These are phyloP conservation scores for Margaritispora aquatica DNA, from an alignment of 495 filamentous ascomycete species.

Conservation along the genomic window DNA sequence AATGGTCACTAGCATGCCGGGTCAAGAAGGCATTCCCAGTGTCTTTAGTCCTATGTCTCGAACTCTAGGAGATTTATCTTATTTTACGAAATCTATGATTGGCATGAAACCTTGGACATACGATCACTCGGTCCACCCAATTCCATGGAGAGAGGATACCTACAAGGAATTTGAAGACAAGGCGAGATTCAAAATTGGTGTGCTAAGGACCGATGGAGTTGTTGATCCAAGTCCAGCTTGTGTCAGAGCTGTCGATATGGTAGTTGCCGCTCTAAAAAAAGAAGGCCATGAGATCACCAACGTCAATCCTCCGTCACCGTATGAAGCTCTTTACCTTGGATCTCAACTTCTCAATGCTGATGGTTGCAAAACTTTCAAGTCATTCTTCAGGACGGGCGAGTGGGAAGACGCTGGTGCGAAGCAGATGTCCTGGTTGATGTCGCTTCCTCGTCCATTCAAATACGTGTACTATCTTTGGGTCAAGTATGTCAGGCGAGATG, in stretches of 20 bases:
- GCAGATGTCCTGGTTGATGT: constrained; percentile 65
- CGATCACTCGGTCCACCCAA: constrained; percentile 78
- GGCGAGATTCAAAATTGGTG: constrained; percentile 63
- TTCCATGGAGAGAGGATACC: constrained; percentile 65
- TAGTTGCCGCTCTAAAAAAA: constrained; percentile 57
- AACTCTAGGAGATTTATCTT: constrained; percentile 76
- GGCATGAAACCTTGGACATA: constrained; percentile 90
- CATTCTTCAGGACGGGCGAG: constrained; percentile 72
- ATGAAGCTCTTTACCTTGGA: constrained; percentile 71
- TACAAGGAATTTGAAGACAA: constrained; percentile 51
- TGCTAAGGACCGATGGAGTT: constrained; percentile 78
- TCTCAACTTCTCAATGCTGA: constrained; percentile 85
- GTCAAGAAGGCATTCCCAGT: constrained; percentile 85
- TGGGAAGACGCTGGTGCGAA: constrained; percentile 72
- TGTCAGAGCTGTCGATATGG: constrained; percentile 63
- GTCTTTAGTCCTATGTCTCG: constrained; percentile 93
- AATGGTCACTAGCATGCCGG: constrained; percentile 82
- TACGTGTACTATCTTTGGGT: constrained; percentile 87
- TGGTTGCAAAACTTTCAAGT: constrained; percentile 73
- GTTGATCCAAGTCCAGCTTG: constrained; percentile 86
- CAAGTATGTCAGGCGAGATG: constrained; percentile 71
- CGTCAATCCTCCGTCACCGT: constrained; percentile 59
- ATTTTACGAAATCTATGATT: constrained; percentile 75
- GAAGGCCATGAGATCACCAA: constrained; percentile 75
- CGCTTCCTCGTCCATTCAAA: constrained; percentile 68